Conservation (phyloP, 1,139 yeast genomes). For the Kluyveromyces marxianus region DNA sequence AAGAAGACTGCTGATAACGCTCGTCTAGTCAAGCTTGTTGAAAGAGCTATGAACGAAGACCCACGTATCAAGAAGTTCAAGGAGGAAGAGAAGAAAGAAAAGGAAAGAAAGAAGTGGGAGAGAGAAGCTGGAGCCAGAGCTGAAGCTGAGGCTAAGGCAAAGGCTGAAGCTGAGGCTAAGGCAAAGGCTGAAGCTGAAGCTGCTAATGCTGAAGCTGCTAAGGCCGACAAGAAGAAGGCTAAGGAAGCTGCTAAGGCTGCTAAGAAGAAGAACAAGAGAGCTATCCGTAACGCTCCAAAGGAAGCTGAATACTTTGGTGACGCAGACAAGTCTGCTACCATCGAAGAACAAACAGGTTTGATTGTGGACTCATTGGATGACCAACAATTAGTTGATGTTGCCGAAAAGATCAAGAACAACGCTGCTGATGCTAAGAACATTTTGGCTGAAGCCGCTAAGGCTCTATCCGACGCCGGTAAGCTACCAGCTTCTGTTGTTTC, state of each 20-base stretch:
- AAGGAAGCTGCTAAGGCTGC: constrained; percentile 97
- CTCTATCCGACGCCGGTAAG: constrained; percentile 38
- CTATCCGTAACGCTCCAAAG: constrained; percentile 75
- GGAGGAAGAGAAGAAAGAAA: constrained; percentile 90
- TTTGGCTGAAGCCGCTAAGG: constrained; percentile 42
- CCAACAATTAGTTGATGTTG: constrained; percentile 60
- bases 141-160: constrained; percentile 83
- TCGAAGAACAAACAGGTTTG: constrained; percentile 73
- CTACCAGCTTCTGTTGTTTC: constrained; percentile 36
- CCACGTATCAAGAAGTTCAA: constrained; percentile 93
- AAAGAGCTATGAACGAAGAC: constrained; percentile 81
- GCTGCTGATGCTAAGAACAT: constrained; percentile 43
- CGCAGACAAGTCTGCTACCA: constrained; percentile 53
- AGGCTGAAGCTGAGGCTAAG: constrained; percentile 80
- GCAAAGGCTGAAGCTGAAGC: constrained; percentile 75
- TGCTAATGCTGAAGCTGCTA: constrained; percentile 46
- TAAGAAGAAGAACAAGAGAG: constrained; percentile 96
- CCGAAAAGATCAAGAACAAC: constrained; percentile 45
- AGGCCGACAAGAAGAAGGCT: constrained; percentile 73
- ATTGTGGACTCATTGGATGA: constrained; percentile 78
- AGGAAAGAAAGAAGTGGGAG: constrained; percentile 95
- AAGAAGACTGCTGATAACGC: constrained; percentile 96
- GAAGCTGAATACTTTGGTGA: constrained; percentile 83
- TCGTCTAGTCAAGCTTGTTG: constrained; percentile 78
- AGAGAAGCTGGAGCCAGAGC: constrained; percentile 95